These are phyloP conservation scores for Salicornia ramosissima DNA, from an alignment of 148 eudicot species.

Conservation along the genomic window DNA sequence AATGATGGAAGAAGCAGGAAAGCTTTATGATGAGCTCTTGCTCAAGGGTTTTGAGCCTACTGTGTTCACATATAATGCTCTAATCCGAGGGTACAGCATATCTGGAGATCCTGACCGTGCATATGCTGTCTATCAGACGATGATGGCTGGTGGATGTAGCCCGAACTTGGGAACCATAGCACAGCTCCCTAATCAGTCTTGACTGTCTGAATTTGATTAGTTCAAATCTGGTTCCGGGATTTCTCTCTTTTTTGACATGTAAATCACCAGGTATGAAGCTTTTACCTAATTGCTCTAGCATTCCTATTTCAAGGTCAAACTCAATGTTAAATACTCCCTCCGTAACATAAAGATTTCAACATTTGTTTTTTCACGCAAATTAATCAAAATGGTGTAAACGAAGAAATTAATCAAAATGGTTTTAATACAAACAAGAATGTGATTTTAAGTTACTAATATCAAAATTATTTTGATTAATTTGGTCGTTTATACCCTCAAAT, in stretches of 20 bases:
- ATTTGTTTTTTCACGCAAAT: too few relatives aligned
- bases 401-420: too few relatives aligned
- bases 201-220: background rate
- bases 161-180: conserved; percentile 80
- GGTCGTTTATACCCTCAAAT: too few relatives aligned
- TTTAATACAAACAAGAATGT: too few relatives aligned
- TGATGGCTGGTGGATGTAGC: conserved; percentile 90
- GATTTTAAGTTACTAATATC: too few relatives aligned
- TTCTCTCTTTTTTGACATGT: background rate
- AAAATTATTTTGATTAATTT: too few relatives aligned
- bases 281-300: too few relatives aligned
- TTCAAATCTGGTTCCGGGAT: background rate
- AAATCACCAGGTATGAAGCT: too few relatives aligned
- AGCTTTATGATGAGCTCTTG: conserved; percentile 63
- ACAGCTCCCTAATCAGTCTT: conserved; percentile 74
- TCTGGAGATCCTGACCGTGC: conserved; percentile 75
- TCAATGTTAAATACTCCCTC: too few relatives aligned
- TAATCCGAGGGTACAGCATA: conserved; percentile 76
- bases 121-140: conserved; percentile 75
- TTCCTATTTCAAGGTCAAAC: too few relatives aligned
- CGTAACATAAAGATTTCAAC: too few relatives aligned
- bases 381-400: too few relatives aligned
- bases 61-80: conserved; percentile 85
- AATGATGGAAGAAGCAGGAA: conserved; percentile 64
- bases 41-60: conserved; percentile 69